Base-by-base conservation (phyloP, 441 rosid genomes). In the Croton laevigatus region DNA sequence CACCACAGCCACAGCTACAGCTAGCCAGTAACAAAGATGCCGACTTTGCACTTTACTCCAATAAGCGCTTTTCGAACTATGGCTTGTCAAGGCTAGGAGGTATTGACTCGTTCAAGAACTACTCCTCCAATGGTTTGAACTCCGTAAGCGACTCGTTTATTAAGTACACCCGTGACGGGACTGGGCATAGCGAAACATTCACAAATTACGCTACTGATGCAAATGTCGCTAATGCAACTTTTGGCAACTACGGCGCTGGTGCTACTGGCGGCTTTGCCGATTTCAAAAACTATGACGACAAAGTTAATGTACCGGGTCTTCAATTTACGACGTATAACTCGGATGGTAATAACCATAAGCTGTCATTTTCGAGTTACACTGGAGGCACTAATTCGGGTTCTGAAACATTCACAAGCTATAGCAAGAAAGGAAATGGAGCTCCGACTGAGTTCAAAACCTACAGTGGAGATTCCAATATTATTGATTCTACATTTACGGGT, bases 141-240 rank as follows among this genome's bases (percentile, higher is more conserved):
- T 72, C 91, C 23, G 81, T 77, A 1, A 73, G 79, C 63, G 92
- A 89, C 77, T 80, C 93, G 9, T 92, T 94, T 86, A 74, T 87
- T 37, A 76, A 88, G 13, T 94, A 94, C 89, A 89, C 92, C 83
- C 79, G 82, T 0, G 80, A 79, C 66, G 75, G 88, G 20, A 79
- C 74, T 0, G 85, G 80, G 1, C 97, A 89, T 73, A 63, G 81
- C 8, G 94, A 89, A 20, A 61, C 68, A 16, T 92, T 94, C 83
- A 62, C 82, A 17, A 76, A 27, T 23, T 94, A 94, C 66, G 94
- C 80, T 27, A 65, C 62, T 0, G 80, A 59, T 17, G 74, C 81
- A 63, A 94, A 94, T 70, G 93, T 90, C 23, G 98, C 82, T 2
- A 96, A 89, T 72, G 92, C 91, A 70, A 76, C 75, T 45, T 94